Percentiles rank a stretch among this genome's conserved stretches.
phyloP scores from a whole-genome alignment of 2,329 filamentous ascomycete genomes.

The Pseudocercospora pini-densiflorae region DNA sequence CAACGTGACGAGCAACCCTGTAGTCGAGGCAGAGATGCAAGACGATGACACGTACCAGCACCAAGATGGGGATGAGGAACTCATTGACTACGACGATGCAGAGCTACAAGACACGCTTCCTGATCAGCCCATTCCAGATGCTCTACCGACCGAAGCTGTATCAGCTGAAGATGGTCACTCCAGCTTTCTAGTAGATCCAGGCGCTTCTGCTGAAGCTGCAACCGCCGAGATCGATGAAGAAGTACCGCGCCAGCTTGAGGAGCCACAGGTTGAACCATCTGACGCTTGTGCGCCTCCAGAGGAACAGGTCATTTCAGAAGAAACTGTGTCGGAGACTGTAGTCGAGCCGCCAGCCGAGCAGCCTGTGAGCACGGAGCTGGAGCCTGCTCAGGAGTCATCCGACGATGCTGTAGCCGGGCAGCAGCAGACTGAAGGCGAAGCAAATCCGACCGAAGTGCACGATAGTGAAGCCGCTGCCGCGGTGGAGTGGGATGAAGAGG shows the following conservation, averaged over 20 bases:
- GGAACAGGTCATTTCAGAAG: neutral
- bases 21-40: slow-evolving; percentile 37
- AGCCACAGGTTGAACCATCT: neutral
- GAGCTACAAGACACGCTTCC: slow-evolving; percentile 27
- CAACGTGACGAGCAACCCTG: slow-evolving; percentile 37
- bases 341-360: neutral
- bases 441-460: neutral
- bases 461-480: neutral
- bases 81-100: slow-evolving; percentile 44
- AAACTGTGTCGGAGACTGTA: neutral
- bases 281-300: neutral
- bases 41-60: slow-evolving; percentile 31
- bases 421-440: neutral
- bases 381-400: neutral
- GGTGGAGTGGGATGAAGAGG: neutral
- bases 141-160: slow-evolving; percentile 9
- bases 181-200: slow-evolving; percentile 12
- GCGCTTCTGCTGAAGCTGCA: slow-evolving; percentile 15
- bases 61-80: slow-evolving; percentile 39
- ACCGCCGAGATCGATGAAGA: slow-evolving; percentile 24
- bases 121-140: slow-evolving; percentile 6
- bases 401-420: neutral
- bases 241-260: slow-evolving; percentile 23
- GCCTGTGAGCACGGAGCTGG: neutral
- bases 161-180: slow-evolving; percentile 2